Conservation (phyloP, 2,329 filamentous ascomycete species). For the Knufia fluminis region DNA sequence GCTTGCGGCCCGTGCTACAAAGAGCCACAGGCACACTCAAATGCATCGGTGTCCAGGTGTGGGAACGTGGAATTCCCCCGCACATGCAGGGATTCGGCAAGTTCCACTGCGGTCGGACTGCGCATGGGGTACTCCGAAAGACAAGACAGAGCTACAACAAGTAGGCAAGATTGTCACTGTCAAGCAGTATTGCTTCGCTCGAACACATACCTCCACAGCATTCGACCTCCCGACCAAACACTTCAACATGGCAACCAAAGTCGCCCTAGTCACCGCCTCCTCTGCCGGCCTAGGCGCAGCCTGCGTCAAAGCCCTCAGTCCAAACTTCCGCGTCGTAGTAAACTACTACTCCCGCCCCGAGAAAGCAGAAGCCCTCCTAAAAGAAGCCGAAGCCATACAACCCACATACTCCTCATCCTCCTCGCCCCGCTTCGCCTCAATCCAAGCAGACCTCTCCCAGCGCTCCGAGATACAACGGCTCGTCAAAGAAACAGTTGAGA, state of each 20-base stretch:
- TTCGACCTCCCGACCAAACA: background rate
- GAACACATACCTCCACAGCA: no score
- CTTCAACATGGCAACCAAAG: conserved; percentile 12
- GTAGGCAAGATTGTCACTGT: no score
- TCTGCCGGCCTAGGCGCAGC: conserved; percentile 22
- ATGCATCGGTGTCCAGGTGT: background rate
- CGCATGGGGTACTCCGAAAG: background rate
- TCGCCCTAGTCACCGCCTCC: conserved; percentile 21
- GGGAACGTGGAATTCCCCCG: background rate
- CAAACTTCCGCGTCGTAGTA: conserved; percentile 22
- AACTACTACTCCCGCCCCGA: conserved; percentile 23
- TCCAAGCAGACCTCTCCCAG: conserved; percentile 21
- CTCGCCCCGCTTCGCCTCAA: conserved; percentile 19
- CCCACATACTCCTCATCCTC: conserved; percentile 6
- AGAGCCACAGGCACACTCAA: no score
- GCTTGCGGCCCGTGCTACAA: no score
- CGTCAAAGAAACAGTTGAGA: conserved; percentile 35
- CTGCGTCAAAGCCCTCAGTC: conserved; percentile 20
- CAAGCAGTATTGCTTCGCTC: no score
- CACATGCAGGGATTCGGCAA: background rate
- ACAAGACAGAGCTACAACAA: background rate
- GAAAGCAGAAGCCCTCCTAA: conserved; percentile 21
- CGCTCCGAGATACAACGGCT: conserved; percentile 28
- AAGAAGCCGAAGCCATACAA: conserved; percentile 17
- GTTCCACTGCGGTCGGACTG: conserved; percentile 1